Evolutionary conservation across 2,329 filamentous ascomycete genomes (phyloP), one percentile per base, ranked within the genome.

Genomic region (Botrytis fabae): DNA sequence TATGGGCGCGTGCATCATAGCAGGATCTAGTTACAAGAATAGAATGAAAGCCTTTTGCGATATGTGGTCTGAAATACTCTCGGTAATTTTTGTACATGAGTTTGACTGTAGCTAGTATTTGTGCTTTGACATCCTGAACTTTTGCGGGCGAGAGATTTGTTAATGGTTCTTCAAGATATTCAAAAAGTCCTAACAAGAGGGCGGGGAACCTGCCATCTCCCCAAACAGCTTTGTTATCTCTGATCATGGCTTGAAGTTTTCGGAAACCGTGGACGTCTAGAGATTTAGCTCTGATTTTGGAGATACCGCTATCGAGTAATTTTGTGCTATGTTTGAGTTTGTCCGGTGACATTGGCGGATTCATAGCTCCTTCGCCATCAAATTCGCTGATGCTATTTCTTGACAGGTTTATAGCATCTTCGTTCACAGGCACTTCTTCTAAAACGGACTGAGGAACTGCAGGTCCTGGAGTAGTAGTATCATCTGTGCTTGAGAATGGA

Each of bases 261-360:
- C 92, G 89, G 85, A 95, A 94, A 73, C 92, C 92, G 79, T 94
- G 92, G 5, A 93, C 92, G 79, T 95, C 93, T n/a, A 95, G 87
- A 1, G 89, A 89, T 78, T 89, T 89, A 44, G 88, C 86, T 77
- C 90, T 90, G 77, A 95, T 91, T 75, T 92, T 92, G 69, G 89
- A 85, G 76, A 95, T 92, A 68, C 91, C 93, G 77, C 92, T 94
- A 46, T 91, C 88, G 8, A 95, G 85, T 38, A 95, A 84, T 62
- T 91, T 88, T 12, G 83, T 82, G 77, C 86, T 89, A 76, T 90
- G 88, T 65, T 86, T 86, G 7, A 83, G 78, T 78, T 88, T 89
- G 16, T 91, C 89, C 0, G 85, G 84, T 0, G 85, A 84, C 73
- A 79, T 76, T 20, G 71, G 69, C 25, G 74, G 74, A 22, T 70